Base-by-base conservation (phyloP, 306 rosid genomes). In the Potentilla sterilis region DNA sequence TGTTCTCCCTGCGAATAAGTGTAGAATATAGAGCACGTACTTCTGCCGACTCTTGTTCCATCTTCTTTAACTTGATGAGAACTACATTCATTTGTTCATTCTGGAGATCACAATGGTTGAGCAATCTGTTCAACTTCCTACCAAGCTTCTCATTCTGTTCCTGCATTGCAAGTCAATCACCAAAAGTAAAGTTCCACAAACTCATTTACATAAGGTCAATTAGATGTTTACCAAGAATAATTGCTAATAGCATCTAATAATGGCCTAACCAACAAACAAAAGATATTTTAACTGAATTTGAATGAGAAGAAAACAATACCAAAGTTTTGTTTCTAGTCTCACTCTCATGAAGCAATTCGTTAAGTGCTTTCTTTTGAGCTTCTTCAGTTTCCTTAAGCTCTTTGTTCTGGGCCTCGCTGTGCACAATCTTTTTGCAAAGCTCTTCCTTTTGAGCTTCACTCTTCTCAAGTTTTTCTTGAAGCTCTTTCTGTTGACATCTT, bases 31-130 rank as follows among this genome's bases (percentile, higher is more conserved):
- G 81, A 14, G 41, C 73, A 47, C 81, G 83, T 55, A 67, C 22
- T 21, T 8, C 71, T 44, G 84, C 90, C 62, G 76, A 78, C 8
- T 90, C 90, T 75, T 89, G 91, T 80, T 82, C 86, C 66, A 88
- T 93, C 37, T 86, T 90, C 66, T 67, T 71, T 78, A 93, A 71
- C 3, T 79, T 83, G 72, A 49, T 41, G 79, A 64, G 51, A 58
- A 88, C 88, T 13, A 35, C 63, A 54, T 85, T 85, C 72, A 74
- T 59, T 59, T 59, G 38, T 28, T 59, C 38, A 28, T 59, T 16
- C 16, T 59, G 65, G 40, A 59, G 19, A 59, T 59, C 65, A 59
- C 65, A 58, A 28, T 28, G 65, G 19, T 28, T 28, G 65, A 59
- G 65, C 65, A 59, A 4, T 59, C 18, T 28, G 8, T 24, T 59